phyloP scores from a whole-genome alignment of 306 rosid species.

The Calophaca sinica region DNA sequence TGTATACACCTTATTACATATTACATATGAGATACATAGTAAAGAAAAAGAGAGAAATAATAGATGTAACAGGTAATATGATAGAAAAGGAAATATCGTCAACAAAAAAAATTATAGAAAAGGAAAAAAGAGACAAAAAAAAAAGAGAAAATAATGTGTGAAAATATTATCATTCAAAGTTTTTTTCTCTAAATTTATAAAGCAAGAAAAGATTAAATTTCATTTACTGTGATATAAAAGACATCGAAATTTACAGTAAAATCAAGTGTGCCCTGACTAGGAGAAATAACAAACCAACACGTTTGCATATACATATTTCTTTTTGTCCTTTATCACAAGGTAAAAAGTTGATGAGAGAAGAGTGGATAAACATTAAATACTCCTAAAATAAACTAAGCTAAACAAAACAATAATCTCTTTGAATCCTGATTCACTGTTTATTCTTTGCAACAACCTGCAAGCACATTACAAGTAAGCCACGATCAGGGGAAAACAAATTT shows the following conservation, averaged over 20 bases:
- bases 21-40: too few species aligned
- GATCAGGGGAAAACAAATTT: neutral
- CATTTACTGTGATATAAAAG: constrained; percentile 1
- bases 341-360: too few species aligned
- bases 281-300: constrained; percentile 32
- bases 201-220: neutral
- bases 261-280: constrained; percentile 1
- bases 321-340: constrained; percentile 27
- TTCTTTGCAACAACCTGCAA: constrained; percentile 46
- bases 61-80: too few species aligned
- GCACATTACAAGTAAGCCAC: constrained; percentile 50
- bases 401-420: constrained; percentile 36
- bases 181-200: too few species aligned
- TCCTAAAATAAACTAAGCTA: neutral
- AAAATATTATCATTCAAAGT: too few species aligned
- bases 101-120: too few species aligned
- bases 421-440: constrained; percentile 41
- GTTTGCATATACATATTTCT: constrained; percentile 37
- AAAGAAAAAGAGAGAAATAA: too few species aligned
- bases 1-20: too few species aligned
- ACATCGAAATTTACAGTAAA: neutral
- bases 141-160: too few species aligned
- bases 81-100: too few species aligned
- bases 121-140: too few species aligned
- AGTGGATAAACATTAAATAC: constrained; percentile 27